Evolutionary conservation across 1,284 basidiomycete genomes (phyloP).

Genomic region (Puccinia horiana): DNA sequence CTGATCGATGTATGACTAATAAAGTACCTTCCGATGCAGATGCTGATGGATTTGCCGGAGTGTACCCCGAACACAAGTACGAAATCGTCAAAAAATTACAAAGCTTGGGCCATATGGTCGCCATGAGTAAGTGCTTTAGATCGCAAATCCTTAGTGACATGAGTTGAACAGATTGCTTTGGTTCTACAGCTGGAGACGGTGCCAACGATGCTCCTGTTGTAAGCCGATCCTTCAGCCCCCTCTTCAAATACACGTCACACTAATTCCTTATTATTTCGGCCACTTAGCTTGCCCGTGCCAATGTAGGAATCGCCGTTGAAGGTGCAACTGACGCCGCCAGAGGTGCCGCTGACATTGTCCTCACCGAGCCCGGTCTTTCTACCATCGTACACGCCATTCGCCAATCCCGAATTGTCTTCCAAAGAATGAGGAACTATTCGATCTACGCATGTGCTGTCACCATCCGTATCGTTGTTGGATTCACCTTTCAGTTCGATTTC

Average conservation of each 20-base stretch:
- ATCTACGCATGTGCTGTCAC: conserved; percentile 81
- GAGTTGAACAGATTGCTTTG: too few species aligned
- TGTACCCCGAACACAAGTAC: conserved; percentile 68
- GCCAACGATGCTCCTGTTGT: conserved; percentile 93
- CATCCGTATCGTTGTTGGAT: conserved; percentile 97
- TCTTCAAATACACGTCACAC: too few species aligned
- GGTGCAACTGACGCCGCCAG: conserved; percentile 93
- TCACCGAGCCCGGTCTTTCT: conserved; percentile 91
- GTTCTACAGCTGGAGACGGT: conserved; percentile 96
- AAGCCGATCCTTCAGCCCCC: too few species aligned
- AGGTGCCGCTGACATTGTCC: conserved; percentile 91
- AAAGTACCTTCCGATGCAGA: too few species aligned
- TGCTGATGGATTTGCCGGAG: conserved; percentile 88
- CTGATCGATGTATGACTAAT: too few species aligned
- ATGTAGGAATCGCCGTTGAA: conserved; percentile 70
- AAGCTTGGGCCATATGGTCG: conserved; percentile 64
- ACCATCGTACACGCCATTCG: conserved; percentile 96
- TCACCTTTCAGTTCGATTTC: conserved; percentile 96
- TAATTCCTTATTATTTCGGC: too few species aligned
- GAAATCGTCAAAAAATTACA: conserved; percentile 85
- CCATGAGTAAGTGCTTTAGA: too few species aligned
- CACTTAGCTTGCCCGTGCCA: conserved; percentile 72
- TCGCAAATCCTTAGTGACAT: too few species aligned
- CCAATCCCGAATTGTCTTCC: conserved; percentile 87
- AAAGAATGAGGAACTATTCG: conserved; percentile 41